Base-by-base conservation (phyloP, 2,329 filamentous ascomycete species). In the Alternaria metachromatica region DNA sequence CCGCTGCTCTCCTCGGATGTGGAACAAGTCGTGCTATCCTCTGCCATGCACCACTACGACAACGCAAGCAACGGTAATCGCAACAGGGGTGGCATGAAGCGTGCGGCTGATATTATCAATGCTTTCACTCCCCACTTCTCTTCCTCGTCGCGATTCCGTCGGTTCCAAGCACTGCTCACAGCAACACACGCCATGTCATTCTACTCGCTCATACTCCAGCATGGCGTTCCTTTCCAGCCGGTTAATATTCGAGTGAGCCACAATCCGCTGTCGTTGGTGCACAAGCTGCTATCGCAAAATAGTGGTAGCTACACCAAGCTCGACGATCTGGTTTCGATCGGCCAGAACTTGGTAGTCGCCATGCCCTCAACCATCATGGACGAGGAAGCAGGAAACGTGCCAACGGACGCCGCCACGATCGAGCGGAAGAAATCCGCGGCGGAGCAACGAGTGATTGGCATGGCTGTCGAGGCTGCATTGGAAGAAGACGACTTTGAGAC, bases 401-500 rank as follows among this genome's bases (percentile, higher is more conserved):
- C 63, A 5, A 62, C 71, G 6, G 68, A 76, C 51, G 13, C 66
- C 5, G 58, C 65, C 67, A 58, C 69, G 65, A 59, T 76, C 1
- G 71, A 76, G 43, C 67, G 76, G 37, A 74, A 78, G 46, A 80
- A 80, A 25, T 68, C 77, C 4, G 74, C 83, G 41, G 86, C 88
- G 5, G 88, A 90, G 73, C 88, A 87, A 51, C 87, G 92, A 28
- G 88, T 96, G 55, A 90, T 89, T 6, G 90, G 91, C 62, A 93
- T 95, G 90, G 93, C 92, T 67, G 89, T 95, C 44, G 89, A 93
- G 75, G 89, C 91, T 13, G 91, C 92, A 12, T 84, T 96, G 1
- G 84, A 85, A 10, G 92, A 94, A 74, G 89, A 94, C 66, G 93
- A 89, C 75, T 96, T 96, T 65, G 93, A 96, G 76, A 96, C 92